Evolutionary conservation across 257 asterid species (phyloP), one percentile per base, ranked within the genome.

Genomic region (Oldenlandia corymbosa): DNA sequence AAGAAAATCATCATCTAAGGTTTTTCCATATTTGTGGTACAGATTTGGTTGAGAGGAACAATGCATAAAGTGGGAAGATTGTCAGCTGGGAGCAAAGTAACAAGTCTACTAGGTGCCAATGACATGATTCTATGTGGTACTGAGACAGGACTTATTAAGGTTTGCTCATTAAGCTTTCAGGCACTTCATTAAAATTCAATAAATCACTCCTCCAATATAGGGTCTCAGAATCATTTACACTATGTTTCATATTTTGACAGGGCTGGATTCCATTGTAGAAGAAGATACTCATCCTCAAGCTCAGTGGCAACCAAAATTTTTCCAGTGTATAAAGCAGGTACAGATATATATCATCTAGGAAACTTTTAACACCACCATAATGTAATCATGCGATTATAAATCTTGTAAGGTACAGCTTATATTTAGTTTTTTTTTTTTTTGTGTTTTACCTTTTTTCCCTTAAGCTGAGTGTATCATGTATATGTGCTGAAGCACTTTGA

Each of bases 101-200:
- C 98, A 24, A 85, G 96, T 81, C 65, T 91, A 27, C 83, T 88
- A 54, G 68, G 95, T 20, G 98, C 96, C 51, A 91, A 91, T 68
- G 98, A 83, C 80, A 83, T 88, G 90, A 83, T 91, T 71, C 76
- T 91, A 11, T 91, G 98, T 64, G 98, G 98, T 34, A 91, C 95
- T 20, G 94, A 89, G 45, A 80, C 84, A 52, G 98, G 98, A 71
- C 45, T 80, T n/a, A 83, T 91, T 60, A 91, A 88, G 96, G 96
- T 91, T 51, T 69, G 72, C 63, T 39, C 51, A 55, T 57, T 28
- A 43, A 5, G 45, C 58, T 3, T 34, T 34, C 39, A 34, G 39
- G 39, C 17, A n/a, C 20, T 60, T 43, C 24, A 34, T n/a, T 36
- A 47, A 21, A 45, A 43, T 26, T 16, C 16, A 18, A 26, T 32